These are phyloP conservation scores for Biancaea sappan DNA, from an alignment of 306 rosid species.

Conservation along the genomic window DNA sequence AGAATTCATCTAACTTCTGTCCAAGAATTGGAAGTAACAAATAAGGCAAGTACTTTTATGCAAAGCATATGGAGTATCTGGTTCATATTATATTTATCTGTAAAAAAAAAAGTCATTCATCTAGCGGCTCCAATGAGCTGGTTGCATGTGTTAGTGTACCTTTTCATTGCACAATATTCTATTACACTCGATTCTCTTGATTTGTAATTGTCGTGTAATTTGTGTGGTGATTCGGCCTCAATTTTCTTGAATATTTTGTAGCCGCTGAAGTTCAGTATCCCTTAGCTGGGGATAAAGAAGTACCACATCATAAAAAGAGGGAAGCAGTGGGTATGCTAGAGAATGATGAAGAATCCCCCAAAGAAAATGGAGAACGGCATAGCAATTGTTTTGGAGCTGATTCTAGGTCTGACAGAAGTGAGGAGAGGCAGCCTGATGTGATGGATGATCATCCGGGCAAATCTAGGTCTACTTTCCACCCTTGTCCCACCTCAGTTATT, in stretches of 20 bases:
- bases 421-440: slow-evolving; percentile 74
- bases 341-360: slow-evolving; percentile 45
- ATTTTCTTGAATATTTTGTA: neutral
- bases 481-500: slow-evolving; percentile 71
- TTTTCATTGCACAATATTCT: neutral
- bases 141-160: neutral
- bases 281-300: slow-evolving; percentile 38
- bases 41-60: neutral
- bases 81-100: neutral
- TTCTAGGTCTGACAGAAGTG: slow-evolving; percentile 62
- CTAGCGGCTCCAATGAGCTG: neutral
- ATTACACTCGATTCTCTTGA: neutral
- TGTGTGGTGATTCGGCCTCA: neutral
- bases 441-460: slow-evolving; percentile 85
- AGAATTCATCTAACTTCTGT: neutral
- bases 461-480: slow-evolving; percentile 81
- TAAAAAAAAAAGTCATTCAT: neutral
- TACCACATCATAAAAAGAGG: slow-evolving; percentile 47
- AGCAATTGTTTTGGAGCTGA: slow-evolving; percentile 65
- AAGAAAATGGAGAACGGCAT: slow-evolving; percentile 72
- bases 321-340: slow-evolving; percentile 46
- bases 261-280: slow-evolving; percentile 50
- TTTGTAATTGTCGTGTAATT: neutral
- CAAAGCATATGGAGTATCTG: neutral
- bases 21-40: neutral